Evolutionary conservation across 2,329 filamentous ascomycete species (phyloP).

Genomic region (Trichophyton simii): DNA sequence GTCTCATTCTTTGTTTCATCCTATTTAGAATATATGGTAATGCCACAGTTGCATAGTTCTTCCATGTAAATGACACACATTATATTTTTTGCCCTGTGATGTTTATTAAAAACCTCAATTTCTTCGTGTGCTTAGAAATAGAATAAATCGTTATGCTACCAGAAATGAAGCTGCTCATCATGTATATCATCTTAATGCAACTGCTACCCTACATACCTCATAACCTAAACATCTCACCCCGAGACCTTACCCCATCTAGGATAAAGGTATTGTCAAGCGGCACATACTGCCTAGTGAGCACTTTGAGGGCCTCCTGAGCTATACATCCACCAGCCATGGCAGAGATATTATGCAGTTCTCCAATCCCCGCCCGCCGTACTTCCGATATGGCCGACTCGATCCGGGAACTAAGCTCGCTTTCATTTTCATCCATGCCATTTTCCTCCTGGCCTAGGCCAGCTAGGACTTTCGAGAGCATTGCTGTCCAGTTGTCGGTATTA

Average conservation of each 20-base stretch:
- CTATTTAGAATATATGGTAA: background rate
- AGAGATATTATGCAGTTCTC: conserved; percentile 85
- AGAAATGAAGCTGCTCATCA: background rate
- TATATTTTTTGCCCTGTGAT: no score
- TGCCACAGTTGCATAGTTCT: no score
- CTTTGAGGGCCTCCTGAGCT: conserved; percentile 93
- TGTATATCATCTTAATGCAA: background rate
- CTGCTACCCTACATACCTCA: conserved; percentile 15
- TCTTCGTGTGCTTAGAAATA: no score
- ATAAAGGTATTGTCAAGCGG: conserved; percentile 52
- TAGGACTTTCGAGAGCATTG: conserved; percentile 6
- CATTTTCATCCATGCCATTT: conserved; percentile 28
- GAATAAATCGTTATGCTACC: no score
- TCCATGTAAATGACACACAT: no score
- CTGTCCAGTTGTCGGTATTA: conserved; percentile 23
- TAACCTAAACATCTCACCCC: conserved; percentile 40
- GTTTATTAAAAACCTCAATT: no score
- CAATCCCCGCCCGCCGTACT: conserved; percentile 62
- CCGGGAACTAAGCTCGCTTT: conserved; percentile 34
- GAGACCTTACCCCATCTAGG: conserved; percentile 49
- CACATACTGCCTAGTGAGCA: conserved; percentile 52
- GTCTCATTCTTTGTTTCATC: background rate
- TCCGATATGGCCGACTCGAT: conserved; percentile 49
- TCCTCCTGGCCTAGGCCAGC: conserved; percentile 26
- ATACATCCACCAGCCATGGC: conserved; percentile 81